phyloP scores from a whole-genome alignment of 192 early-diverging fungal genomes.

The Gryganskiella cystojenkinii region DNA sequence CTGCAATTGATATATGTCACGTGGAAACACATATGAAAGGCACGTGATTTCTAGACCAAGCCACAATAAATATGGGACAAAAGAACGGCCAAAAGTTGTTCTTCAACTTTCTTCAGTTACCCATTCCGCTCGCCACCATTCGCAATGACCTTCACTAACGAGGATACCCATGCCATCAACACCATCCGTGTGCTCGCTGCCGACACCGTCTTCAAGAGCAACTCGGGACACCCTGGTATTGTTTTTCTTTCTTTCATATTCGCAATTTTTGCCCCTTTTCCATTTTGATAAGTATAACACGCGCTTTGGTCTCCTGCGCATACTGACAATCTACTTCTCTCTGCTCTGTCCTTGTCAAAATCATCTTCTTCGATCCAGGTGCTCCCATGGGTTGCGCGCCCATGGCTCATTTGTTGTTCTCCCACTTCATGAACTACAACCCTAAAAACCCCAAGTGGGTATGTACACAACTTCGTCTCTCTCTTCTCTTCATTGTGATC shows the following conservation, averaged over 20 bases:
- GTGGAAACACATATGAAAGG: too few species aligned
- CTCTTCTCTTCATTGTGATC: not conserved
- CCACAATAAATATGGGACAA: not conserved
- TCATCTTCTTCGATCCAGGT: conserved; percentile 50
- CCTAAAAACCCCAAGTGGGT: conserved; percentile 93
- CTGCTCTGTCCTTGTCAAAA: not conserved
- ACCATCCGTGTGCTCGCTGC: conserved; percentile 91
- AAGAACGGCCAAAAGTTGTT: not conserved
- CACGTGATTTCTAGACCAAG: too few species aligned
- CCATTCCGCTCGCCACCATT: not conserved
- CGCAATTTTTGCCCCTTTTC: not conserved
- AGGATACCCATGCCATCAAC: conserved; percentile 72
- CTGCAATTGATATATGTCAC: too few species aligned
- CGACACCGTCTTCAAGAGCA: conserved; percentile 91
- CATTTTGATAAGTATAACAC: not conserved
- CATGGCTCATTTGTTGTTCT: conserved; percentile 94
- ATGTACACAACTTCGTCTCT: conserved; percentile 14
- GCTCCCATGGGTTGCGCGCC: conserved; percentile 99
- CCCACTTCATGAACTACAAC: conserved; percentile 83
- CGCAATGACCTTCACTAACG: conserved; percentile 48
- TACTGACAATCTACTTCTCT: not conserved
- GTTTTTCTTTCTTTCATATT: not conserved
- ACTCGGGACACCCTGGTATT: conserved; percentile 93
- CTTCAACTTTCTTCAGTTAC: too few species aligned
- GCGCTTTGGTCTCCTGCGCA: not conserved